Base-by-base conservation (phyloP, 331 rosid genomes). In the Quercus lobata region DNA sequence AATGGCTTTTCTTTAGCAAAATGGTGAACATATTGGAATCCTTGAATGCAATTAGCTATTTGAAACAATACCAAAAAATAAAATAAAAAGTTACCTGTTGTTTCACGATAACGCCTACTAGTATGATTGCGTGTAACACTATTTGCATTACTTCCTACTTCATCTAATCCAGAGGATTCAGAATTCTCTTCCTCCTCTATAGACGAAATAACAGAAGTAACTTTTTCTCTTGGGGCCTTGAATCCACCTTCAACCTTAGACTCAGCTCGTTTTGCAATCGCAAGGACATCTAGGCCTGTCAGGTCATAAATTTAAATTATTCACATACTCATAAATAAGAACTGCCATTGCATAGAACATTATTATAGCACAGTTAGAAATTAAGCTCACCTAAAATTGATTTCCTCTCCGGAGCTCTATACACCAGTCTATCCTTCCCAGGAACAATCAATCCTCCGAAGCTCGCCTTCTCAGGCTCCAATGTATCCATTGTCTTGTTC, bases 201-300 rank as follows among this genome's bases (percentile, higher is more conserved):
- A 69, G 90, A 87, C 56, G 98, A 88, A 22, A 85, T 90, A 84
- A 89, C 83, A 41, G 93, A 88, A 25, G 78, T 80, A 49, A 81
- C 86, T 80, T 85, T 91, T 65, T 89, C 94, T 84, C 86, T 89
- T 0, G 97, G 98, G 73, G 88, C 87, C 87, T 93, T 95, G 90
- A 95, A 95, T 44, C 88, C 89, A 68, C 74, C 87, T 25, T 86
- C 89, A 70, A 16, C 61, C 53, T 83, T 87, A 80, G 93, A 79
- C 72, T 69, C 95, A n/a, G 78, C 97, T 24, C 97, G 87, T 76
- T 90, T 95, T 18, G 89, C 93, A 76, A 30, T 89, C 22, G 98
- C 99, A 29, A 95, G 95, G 46, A 86, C 79, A 88, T 95, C 99
- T 57, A 95, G 93, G 78, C 99, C 99, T 95, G 75, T 84, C 14